Evolutionary conservation across 305 asterid species (phyloP).

Genomic region (Solanum chacoense): DNA sequence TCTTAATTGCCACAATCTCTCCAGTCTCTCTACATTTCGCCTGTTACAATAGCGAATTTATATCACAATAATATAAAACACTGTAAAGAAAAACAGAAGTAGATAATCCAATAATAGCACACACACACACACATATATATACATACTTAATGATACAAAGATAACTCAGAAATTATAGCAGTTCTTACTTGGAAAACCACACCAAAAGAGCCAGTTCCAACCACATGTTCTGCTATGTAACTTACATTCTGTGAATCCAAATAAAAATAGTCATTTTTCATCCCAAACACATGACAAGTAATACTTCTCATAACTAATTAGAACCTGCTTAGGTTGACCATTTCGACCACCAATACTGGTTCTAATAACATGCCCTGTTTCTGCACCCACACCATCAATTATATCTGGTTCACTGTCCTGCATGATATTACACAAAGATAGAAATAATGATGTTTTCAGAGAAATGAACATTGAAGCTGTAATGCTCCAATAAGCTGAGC

Average conservation of each 20-base stretch:
- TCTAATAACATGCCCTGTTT: slow-evolving; percentile 80
- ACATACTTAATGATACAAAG: neutral
- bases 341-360: slow-evolving; percentile 81
- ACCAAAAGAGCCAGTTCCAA: slow-evolving; percentile 98
- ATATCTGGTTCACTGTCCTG: slow-evolving; percentile 96
- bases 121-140: neutral
- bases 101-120: neutral
- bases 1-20: slow-evolving; percentile 91
- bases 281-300: slow-evolving; percentile 13
- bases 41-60: slow-evolving; percentile 22
- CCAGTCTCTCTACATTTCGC: slow-evolving; percentile 96
- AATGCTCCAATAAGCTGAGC: neutral
- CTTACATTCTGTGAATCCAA: slow-evolving; percentile 58
- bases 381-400: slow-evolving; percentile 90
- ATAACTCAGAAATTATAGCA: neutral
- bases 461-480: neutral
- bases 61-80: neutral
- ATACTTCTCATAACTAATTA: slow-evolving; percentile 8
- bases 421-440: slow-evolving; percentile 10
- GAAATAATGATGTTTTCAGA: neutral
- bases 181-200: slow-evolving; percentile 83
- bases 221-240: slow-evolving; percentile 94
- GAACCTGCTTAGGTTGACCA: slow-evolving; percentile 93
- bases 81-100: neutral
- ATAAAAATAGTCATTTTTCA: slow-evolving; percentile 10